phyloP scores from a whole-genome alignment of 2,329 filamentous ascomycete species.

The Metarhizium anisopliae region DNA sequence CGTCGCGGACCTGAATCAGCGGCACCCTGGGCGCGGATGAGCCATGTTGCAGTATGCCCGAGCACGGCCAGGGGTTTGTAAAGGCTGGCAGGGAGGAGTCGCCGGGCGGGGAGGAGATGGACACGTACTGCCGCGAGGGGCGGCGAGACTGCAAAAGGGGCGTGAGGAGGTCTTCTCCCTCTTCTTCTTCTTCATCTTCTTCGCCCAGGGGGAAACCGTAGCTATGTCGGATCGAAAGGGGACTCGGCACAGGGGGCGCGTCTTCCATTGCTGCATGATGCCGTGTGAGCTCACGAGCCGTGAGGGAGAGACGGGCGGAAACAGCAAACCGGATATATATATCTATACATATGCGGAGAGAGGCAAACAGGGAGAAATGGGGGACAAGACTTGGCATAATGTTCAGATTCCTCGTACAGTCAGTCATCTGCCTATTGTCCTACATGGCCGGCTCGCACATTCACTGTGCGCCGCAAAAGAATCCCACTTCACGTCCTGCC shows the following conservation, averaged over 20 bases:
- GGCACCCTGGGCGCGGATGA: not conserved
- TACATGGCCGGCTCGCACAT: not conserved
- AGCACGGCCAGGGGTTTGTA: not conserved
- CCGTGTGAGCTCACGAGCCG: not conserved
- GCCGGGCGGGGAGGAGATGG: not conserved
- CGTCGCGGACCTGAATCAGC: slow-evolving; percentile 2
- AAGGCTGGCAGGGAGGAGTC: not conserved
- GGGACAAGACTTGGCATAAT: not conserved
- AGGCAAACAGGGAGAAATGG: not conserved
- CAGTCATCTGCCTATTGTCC: not conserved
- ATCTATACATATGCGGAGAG: not conserved
- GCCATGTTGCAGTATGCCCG: not conserved
- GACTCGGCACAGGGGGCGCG: not conserved
- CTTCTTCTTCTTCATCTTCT: not conserved
- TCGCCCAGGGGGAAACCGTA: not conserved
- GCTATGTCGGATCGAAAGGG: not conserved
- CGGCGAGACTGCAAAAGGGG: not conserved
- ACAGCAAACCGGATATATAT: no score
- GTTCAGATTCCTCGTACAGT: not conserved
- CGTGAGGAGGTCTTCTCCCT: not conserved
- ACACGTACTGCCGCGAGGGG: not conserved
- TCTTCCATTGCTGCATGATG: not conserved
- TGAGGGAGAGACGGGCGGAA: not conserved
- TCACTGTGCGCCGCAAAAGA: not conserved
- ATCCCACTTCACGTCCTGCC: not conserved